Conservation (phyloP, 768 basidiomycete genomes). For the Candolleomyces efflorescens region DNA sequence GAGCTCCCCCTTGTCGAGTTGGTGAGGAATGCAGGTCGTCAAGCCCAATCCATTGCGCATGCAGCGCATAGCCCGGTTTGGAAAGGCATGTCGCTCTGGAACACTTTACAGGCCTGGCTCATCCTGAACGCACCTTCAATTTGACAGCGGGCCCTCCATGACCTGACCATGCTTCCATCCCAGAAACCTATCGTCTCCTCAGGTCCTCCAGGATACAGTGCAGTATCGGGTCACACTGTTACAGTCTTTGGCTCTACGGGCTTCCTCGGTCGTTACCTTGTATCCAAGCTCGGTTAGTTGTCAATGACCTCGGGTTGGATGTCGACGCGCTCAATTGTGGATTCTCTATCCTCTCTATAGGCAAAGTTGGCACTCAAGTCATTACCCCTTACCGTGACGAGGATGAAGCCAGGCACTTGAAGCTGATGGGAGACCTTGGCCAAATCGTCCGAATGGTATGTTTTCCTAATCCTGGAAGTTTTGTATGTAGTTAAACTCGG, state of each 20-base stretch:
- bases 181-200: conserved; percentile 66
- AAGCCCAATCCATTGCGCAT: conserved; percentile 46
- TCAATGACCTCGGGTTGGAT: not conserved
- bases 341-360: conserved; percentile 36
- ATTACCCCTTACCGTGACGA: conserved; percentile 94
- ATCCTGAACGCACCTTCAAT: conserved; percentile 4
- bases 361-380: conserved; percentile 89
- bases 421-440: conserved; percentile 94
- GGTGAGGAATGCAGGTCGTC: conserved; percentile 40
- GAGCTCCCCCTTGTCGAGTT: conserved; percentile 14
- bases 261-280: conserved; percentile 91
- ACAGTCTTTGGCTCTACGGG: conserved; percentile 98
- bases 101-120: not conserved
- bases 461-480: not conserved
- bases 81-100: conserved; percentile 34
- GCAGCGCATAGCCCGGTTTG: conserved; percentile 45
- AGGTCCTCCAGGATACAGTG: conserved; percentile 82
- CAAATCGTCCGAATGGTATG: conserved; percentile 92
- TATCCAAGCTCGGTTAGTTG: conserved; percentile 82
- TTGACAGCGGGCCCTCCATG: conserved; percentile 68
- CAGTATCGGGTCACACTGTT: conserved; percentile 85
- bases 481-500: conserved; percentile 6
- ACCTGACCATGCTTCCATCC: conserved; percentile 57
- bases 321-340: conserved; percentile 4
- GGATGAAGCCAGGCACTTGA: conserved; percentile 85